These are phyloP conservation scores for Plicaturopsis crispa DNA, from an alignment of 768 basidiomycete genomes.

Conservation along the genomic window DNA sequence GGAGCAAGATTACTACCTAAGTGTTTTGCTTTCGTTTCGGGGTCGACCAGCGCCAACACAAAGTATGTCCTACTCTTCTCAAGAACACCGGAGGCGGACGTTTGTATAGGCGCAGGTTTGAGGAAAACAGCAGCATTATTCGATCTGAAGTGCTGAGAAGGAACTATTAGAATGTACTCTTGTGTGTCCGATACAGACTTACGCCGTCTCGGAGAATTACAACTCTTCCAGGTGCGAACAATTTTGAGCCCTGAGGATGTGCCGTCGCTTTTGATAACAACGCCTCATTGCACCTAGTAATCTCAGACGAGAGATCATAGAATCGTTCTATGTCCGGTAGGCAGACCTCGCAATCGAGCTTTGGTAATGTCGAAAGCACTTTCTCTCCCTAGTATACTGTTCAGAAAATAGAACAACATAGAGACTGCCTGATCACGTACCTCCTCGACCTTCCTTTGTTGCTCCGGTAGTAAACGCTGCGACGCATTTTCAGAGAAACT, in stretches of 20 bases:
- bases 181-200: conserved; percentile 17
- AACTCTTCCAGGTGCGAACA: conserved; percentile 67
- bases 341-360: conserved; percentile 65
- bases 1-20: conserved; percentile 33
- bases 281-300: conserved; percentile 70
- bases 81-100: conserved; percentile 30
- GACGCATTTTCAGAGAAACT: conserved; percentile 98
- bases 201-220: conserved; percentile 81
- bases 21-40: conserved; percentile 46
- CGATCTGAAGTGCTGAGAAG: conserved; percentile 63
- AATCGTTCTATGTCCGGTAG: too few relatives aligned
- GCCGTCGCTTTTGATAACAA: conserved; percentile 50
- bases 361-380: conserved; percentile 49
- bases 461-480: conserved; percentile 85
- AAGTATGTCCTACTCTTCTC: conserved; percentile 54
- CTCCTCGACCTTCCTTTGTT: conserved; percentile 82
- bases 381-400: conserved; percentile 56
- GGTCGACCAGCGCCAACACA: conserved; percentile 65
- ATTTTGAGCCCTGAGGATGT: conserved; percentile 60
- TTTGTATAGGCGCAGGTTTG: conserved; percentile 48
- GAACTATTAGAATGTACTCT: background rate
- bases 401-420: conserved; percentile 6
- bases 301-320: too few relatives aligned
- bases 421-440: conserved; percentile 31
- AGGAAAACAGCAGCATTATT: conserved; percentile 69